A percentile compares a stretch with the other conserved stretches of the same genome.
These are phyloP conservation scores for Colletotrichum costaricense DNA, from an alignment of 2,329 filamentous ascomycete species.

Conservation along the genomic window DNA sequence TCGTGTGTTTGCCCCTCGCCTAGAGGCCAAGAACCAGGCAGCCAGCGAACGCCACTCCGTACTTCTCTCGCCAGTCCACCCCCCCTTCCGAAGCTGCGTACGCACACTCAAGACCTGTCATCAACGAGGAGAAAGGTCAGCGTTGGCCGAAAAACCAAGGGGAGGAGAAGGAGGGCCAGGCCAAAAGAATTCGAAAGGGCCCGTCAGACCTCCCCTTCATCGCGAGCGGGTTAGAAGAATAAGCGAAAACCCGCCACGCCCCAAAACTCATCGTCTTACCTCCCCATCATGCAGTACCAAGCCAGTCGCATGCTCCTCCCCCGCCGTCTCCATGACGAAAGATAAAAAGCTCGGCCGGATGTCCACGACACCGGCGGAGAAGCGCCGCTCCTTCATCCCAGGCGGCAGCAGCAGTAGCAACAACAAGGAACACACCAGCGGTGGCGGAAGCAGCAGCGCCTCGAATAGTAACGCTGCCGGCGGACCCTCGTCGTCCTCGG, in stretches of 20 bases:
- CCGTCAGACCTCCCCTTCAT: conserved; percentile 1
- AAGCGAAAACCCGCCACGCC: background rate
- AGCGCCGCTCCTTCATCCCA: conserved; percentile 51
- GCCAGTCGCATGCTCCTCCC: conserved; percentile 10
- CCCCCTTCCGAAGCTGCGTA: background rate
- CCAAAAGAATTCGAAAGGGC: background rate
- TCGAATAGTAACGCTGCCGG: conserved; percentile 5
- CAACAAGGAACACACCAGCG: conserved; percentile 10
- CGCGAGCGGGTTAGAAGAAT: background rate
- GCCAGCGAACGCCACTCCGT: conserved; percentile 1
- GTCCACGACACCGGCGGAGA: conserved; percentile 51
- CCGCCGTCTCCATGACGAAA: conserved; percentile 37
- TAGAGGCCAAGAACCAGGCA: conserved; percentile 4
- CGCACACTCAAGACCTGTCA: background rate
- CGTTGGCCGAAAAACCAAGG: background rate
- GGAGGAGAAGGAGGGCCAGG: conserved; percentile 4
- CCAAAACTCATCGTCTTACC: background rate
- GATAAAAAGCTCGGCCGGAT: conserved; percentile 37
- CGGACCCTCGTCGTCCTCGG: background rate
- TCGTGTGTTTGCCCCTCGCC: background rate
- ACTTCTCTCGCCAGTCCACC: background rate
- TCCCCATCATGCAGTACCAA: conserved; percentile 34
- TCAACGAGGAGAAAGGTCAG: background rate
- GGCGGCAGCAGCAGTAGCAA: conserved; percentile 38
- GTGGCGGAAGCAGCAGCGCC: conserved; percentile 39